Conservation (phyloP, 106 monocot genomes). For the Allium fistulosum region DNA sequence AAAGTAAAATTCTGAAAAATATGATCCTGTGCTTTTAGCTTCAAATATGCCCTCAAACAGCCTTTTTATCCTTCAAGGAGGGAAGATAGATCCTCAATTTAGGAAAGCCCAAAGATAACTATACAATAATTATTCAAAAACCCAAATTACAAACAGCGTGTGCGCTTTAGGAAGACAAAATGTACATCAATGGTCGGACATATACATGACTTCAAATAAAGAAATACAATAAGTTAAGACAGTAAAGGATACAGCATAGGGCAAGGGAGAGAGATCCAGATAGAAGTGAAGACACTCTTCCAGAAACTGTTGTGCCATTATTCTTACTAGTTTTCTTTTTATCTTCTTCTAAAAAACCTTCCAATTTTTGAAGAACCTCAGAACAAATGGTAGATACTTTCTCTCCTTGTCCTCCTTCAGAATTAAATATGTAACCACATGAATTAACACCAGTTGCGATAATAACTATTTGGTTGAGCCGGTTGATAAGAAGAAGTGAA, state of each 20-base stretch:
- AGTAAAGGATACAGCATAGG: constrained; percentile 81
- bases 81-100: too few species aligned
- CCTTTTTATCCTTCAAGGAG: too few species aligned
- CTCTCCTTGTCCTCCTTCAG: constrained; percentile 11
- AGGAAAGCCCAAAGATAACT: too few species aligned
- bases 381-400: constrained; percentile 25
- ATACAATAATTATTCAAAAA: too few species aligned
- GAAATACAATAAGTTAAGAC: not conserved
- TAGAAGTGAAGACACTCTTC: constrained; percentile 42
- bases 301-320: constrained; percentile 7
- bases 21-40: too few species aligned
- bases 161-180: not conserved
- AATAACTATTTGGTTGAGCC: constrained; percentile 70
- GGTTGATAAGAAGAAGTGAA: constrained; percentile 77
- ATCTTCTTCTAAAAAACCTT: constrained; percentile 68
- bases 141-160: too few species aligned
- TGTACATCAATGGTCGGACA: not conserved
- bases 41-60: too few species aligned
- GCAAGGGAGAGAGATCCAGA: constrained; percentile 94
- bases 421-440: constrained; percentile 83
- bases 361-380: constrained; percentile 38
- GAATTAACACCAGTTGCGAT: constrained; percentile 74
- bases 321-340: constrained; percentile 16
- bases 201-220: not conserved
- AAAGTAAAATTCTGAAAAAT: too few species aligned